Percentiles rank a stretch among this genome's conserved stretches.
Conservation (phyloP, 371 early-diverging fungal genomes). For the Mucor piriformis region DNA sequence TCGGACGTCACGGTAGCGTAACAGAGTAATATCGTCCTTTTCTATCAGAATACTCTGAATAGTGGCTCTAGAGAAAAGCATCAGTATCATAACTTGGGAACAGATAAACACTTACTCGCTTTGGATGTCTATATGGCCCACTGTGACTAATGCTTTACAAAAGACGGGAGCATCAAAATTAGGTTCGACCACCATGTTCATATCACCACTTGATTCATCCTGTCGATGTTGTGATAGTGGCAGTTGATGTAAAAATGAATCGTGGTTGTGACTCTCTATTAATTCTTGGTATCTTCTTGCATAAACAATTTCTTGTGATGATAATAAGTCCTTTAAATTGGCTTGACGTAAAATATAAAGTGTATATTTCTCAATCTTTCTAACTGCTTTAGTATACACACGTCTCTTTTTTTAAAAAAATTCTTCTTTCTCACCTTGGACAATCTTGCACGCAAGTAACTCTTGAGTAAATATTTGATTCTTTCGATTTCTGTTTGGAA, state of each 20-base stretch:
- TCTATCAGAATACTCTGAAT: not conserved
- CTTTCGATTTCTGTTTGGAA: slow-evolving; percentile 85
- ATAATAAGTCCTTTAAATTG: slow-evolving; percentile 39
- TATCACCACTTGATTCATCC: slow-evolving; percentile 44
- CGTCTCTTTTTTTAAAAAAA: not conserved
- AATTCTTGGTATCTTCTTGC: slow-evolving; percentile 53
- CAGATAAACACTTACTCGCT: not conserved
- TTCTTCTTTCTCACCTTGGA: slow-evolving; percentile 47
- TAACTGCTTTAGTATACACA: too few species aligned
- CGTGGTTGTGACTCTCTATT: slow-evolving; percentile 46
- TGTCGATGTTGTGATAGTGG: slow-evolving; percentile 62
- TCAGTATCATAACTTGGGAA: not conserved
- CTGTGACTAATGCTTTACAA: slow-evolving; percentile 57
- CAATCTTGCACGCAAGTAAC: slow-evolving; percentile 74
- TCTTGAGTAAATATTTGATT: slow-evolving; percentile 75
- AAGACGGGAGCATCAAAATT: slow-evolving; percentile 78
- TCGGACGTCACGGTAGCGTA: slow-evolving; percentile 33
- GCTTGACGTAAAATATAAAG: slow-evolving; percentile 42
- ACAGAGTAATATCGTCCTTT: slow-evolving; percentile 23
- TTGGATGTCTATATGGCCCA: slow-evolving; percentile 47
- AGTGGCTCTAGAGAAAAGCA: not conserved
- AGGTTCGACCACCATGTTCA: slow-evolving; percentile 62
- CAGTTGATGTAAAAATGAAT: slow-evolving; percentile 57
- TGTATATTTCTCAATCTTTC: slow-evolving; percentile 56
- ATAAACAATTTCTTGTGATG: slow-evolving; percentile 51